Evolutionary conservation across 148 eudicot species (phyloP), one percentile per base, ranked within the genome.

Genomic region (Dysphania ambrosioides): DNA sequence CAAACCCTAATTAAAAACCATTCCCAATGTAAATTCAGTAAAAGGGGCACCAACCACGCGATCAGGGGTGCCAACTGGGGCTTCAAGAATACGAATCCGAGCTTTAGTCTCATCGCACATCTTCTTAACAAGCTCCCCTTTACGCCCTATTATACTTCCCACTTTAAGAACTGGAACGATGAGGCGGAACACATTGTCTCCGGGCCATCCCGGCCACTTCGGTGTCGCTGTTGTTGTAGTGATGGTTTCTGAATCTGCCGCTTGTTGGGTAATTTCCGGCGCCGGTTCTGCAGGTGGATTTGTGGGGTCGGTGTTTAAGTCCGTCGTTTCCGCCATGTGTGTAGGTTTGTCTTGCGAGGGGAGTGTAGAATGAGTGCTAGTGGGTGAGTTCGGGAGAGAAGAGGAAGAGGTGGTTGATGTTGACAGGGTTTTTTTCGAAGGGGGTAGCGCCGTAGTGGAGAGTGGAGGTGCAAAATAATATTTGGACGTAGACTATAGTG

Each of bases 131-230:
- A 72, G 84, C 79, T 89, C 93, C 7, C 93, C 93, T 80, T 89
- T 89, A 18, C 93, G 91, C 11, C 93, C 93, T 66, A 89, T 87
- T 36, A 89, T 84, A 65, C 91, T 76, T n/a, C 93, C 93, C n/a
- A 89, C 91, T 82, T 84, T 87, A 58, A 81, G 80, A 11, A 81
- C 86, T 21, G 93, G 93, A 35, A 89, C 85, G 73, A 89, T 74
- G 62, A 89, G 75, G 69, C 93, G 71, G 78, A 85, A 89, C 10
- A 89, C 84, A 58, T 87, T 85, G 73, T 89, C 87, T 7, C 93
- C 93, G 32, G 93, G 93, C 93, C 93, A 89, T 18, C 93, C 93
- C 0, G 89, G 86, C 93, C 93, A 89, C 70, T 83, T 85, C 16
- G 82, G 64, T 12, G 72, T 49, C 24, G 79, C 30, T 18, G 72